Conservation (phyloP, 2,329 filamentous ascomycete species). For the Fusarium pilosicola region DNA sequence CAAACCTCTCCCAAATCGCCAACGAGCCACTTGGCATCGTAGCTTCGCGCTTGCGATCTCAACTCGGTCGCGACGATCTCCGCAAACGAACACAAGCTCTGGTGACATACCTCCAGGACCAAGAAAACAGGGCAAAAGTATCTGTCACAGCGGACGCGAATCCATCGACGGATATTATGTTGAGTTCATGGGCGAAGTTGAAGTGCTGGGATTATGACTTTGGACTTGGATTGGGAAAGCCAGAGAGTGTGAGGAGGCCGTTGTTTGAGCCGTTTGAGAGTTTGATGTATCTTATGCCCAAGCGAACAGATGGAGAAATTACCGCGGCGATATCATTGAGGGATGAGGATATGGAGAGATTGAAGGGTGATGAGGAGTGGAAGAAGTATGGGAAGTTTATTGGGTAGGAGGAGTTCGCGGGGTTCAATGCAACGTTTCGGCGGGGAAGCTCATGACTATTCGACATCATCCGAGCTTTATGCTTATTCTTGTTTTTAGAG, state of each 20-base stretch:
- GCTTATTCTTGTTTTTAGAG: not conserved
- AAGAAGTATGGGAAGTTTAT: constrained; percentile 21
- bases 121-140: constrained; percentile 50
- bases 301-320: constrained; percentile 54
- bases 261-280: constrained; percentile 57
- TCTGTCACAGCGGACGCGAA: constrained; percentile 51
- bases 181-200: constrained; percentile 65
- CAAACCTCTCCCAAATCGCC: constrained; percentile 44
- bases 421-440: not conserved
- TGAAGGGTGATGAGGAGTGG: constrained; percentile 57
- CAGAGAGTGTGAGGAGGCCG: constrained; percentile 60
- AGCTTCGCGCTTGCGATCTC: constrained; percentile 52
- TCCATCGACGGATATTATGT: constrained; percentile 55
- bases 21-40: constrained; percentile 48
- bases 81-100: constrained; percentile 52
- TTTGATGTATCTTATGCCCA: constrained; percentile 62
- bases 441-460: not conserved
- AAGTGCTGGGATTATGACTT: constrained; percentile 60
- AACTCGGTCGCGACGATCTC: constrained; percentile 51
- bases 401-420: not conserved
- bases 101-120: constrained; percentile 51
- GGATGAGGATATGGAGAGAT: constrained; percentile 57
- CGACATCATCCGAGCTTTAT: not conserved
- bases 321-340: constrained; percentile 56
- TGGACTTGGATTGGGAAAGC: constrained; percentile 55